Evolutionary conservation across 2,329 filamentous ascomycete species (phyloP), one percentile per base, ranked within the genome.

Genomic region (Aureobasidium zeae): DNA sequence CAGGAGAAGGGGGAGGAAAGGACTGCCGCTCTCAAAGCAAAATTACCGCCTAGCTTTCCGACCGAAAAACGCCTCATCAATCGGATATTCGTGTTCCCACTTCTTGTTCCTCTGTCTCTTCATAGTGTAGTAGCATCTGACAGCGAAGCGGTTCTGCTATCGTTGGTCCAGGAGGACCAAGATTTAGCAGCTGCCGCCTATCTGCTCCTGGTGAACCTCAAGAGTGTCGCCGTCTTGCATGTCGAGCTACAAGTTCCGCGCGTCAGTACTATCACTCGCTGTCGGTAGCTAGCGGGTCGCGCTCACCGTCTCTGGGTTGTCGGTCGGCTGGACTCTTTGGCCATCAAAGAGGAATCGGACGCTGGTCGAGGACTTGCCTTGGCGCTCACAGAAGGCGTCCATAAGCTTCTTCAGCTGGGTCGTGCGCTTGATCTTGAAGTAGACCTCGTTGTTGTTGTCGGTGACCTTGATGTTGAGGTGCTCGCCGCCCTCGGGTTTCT

Each of bases 381-480:
- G 88, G 17, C 91, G 79, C 54, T 96, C 89, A 65, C 91, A 98
- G 65, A 96, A 98, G 15, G 91, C 91, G 49, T 86, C 83, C 91
- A 98, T 98, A 44, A 98, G 73, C 72, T 98, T 98, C 69, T 94
- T 91, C 1, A 98, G 77, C 63, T 87, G 85, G 1, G 91, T 98
- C 16, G 83, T 87, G 26, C 88, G 79, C 81, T 98, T 98, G 71
- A 98, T 98, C 74, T 98, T 98, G 74, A 98, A 98, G 66, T 96
- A 98, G 57, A 98, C 89, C 63, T 98, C 91, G 63, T 98, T 98
- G 71, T 95, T 95, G 70, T 94, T 95, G 57, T 98, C 91, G 0
- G 91, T 96, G 11, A 98, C 91, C 65, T 98, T 98, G 70, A 98
- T 96, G 69, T 98, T 98, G 4, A 98, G 73, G 65, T 98, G 91